Base-by-base conservation (phyloP, 2,329 filamentous ascomycete genomes). In the Pestalotiopsis sp. region DNA sequence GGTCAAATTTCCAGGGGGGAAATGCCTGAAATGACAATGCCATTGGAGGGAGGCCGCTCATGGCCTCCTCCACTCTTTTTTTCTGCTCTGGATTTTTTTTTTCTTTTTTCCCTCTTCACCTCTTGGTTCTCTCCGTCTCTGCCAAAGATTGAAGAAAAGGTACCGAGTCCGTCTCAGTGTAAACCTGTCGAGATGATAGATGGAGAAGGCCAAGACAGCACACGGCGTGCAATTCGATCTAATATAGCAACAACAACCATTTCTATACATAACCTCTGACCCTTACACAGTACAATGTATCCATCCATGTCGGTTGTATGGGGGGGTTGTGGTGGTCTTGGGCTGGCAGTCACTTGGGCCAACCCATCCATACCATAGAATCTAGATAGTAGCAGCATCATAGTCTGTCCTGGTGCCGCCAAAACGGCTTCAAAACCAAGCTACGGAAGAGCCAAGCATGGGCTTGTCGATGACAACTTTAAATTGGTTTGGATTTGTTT, bases 401-500 rank as follows among this genome's bases (percentile, higher is more conserved):
- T 31, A 31, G 27, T 31, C 27, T 31, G 27, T 7, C 27, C 45
- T 52, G 20, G 17, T 52, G 20, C 45, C 17, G 45, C 45, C 45
- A 52, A 39, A 62, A 62, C 12, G 27, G 27, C 27, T 31, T 31
- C 27, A 52, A 52, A 52, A 52, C 45, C 45, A 52, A 52, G 45
- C 45, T 52, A 52, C 27, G 27, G 20, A 52, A 52, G 45, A 52
- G 45, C 45, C 45, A 52, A 52, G 62, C 41, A 64, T 14, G n/a
- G 36, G 38, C 56, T 56, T 60, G 64, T 45, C 52, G 64, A 66
- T 66, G 64, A 66, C 64, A 66, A 66, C 64, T 66, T 66, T 59
- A 60, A 60, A 36, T 25, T 45, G 23, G 64, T 23, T 52, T 31
- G 7, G 13, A 27, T 52, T 36, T 60, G 52, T 59, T 59, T 60